These are phyloP conservation scores for Phylloporus sp. DNA, from an alignment of 768 basidiomycete genomes.

Conservation along the genomic window DNA sequence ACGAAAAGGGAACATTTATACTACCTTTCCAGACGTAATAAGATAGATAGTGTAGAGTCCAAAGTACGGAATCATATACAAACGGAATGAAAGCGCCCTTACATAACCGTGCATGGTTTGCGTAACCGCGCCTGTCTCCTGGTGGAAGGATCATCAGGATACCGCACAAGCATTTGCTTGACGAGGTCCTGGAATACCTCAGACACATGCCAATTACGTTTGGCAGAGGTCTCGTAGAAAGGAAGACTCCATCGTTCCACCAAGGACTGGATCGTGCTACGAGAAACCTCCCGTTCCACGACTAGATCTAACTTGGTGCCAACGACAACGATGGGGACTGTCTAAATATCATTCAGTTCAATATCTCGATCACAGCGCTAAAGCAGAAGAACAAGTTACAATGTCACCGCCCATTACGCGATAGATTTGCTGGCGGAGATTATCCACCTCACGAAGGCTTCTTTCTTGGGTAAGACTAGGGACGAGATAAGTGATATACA, in stretches of 20 bases:
- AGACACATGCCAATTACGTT: constrained; percentile 73
- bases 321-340: constrained; percentile 78
- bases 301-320: constrained; percentile 83
- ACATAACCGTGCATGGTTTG: constrained; percentile 38
- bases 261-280: constrained; percentile 58
- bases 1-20: constrained; percentile 7
- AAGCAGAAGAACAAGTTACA: constrained; percentile 34
- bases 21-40: constrained; percentile 3
- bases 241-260: constrained; percentile 66
- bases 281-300: constrained; percentile 75
- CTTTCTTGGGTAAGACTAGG: constrained; percentile 76
- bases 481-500: neutral
- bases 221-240: constrained; percentile 87
- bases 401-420: constrained; percentile 70
- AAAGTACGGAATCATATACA: constrained; percentile 8
- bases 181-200: constrained; percentile 79
- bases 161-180: constrained; percentile 66
- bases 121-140: constrained; percentile 28
- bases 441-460: constrained; percentile 75
- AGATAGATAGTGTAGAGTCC: neutral
- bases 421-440: constrained; percentile 75
- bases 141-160: constrained; percentile 44
- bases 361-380: neutral
- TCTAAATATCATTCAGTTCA: constrained; percentile 32
- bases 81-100: constrained; percentile 12